A percentile compares a stretch with the other conserved stretches of the same genome.
Conservation (phyloP, 148 eudicot species). For the Bassia scoparia region DNA sequence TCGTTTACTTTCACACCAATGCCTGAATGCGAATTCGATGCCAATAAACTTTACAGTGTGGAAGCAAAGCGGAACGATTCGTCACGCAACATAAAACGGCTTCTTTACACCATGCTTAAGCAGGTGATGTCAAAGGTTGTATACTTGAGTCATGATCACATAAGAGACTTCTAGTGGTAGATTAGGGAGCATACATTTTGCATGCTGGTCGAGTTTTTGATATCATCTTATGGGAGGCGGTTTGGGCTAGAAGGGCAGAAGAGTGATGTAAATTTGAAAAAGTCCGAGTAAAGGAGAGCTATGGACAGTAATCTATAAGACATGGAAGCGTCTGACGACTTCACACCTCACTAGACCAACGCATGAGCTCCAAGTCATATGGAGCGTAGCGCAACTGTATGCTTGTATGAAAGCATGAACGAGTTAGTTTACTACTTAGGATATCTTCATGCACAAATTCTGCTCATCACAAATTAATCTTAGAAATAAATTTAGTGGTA, state of each 20-base stretch:
- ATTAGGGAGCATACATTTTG: conserved; percentile 63
- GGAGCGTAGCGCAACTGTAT: conserved; percentile 56
- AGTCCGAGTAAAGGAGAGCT: conserved; percentile 45
- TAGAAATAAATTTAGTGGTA: no score
- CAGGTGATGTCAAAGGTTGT: conserved; percentile 80
- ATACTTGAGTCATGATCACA: conserved; percentile 85
- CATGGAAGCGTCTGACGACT: conserved; percentile 90
- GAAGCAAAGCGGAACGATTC: conserved; percentile 83
- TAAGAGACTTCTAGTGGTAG: conserved; percentile 89
- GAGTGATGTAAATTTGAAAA: conserved; percentile 68
- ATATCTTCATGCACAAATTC: no score
- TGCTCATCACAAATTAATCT: no score
- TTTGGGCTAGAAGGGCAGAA: conserved; percentile 89
- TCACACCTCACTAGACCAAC: conserved; percentile 48
- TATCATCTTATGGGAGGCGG: conserved; percentile 95
- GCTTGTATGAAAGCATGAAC: not conserved
- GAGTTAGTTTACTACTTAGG: no score
- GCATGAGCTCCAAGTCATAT: conserved; percentile 62
- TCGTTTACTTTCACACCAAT: conserved; percentile 89
- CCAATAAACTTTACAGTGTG: conserved; percentile 73
- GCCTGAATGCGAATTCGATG: conserved; percentile 69
- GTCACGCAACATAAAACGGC: conserved; percentile 71
- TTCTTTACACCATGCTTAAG: conserved; percentile 73
- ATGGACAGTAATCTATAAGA: conserved; percentile 82
- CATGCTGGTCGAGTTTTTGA: conserved; percentile 87